phyloP scores from a whole-genome alignment of 2,329 filamentous ascomycete genomes.

The Botrytis elliptica region DNA sequence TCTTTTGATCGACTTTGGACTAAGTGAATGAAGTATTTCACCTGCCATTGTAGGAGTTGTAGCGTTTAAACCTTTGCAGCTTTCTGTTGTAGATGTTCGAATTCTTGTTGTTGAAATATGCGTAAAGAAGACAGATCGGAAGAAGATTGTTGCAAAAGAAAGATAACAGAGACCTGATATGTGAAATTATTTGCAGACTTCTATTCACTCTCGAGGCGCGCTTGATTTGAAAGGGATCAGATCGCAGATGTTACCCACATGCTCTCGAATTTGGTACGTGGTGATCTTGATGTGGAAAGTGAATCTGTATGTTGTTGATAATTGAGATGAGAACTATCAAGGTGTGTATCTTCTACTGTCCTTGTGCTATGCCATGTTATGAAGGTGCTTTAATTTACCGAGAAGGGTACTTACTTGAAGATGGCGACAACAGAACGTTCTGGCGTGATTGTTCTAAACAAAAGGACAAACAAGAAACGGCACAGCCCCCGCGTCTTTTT shows the following conservation, averaged over 20 bases:
- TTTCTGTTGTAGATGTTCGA: not conserved
- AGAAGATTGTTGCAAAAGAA: not conserved
- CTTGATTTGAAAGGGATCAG: not conserved
- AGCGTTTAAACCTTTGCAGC: not conserved
- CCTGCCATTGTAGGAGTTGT: not conserved
- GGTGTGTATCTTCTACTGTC: not conserved
- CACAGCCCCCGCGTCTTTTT: not conserved
- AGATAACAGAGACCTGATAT: not conserved
- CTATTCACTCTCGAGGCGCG: conserved; percentile 4
- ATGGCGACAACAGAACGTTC: not conserved
- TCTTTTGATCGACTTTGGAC: conserved; percentile 1
- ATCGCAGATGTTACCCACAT: not conserved
- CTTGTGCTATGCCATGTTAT: not conserved
- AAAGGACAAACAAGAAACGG: not conserved
- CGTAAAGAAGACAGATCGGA: not conserved
- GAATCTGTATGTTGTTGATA: not conserved
- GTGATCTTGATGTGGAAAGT: not conserved
- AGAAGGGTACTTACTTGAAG: not conserved
- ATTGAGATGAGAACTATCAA: not conserved
- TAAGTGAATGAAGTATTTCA: not conserved
- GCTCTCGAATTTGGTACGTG: not conserved
- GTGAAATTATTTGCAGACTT: not conserved
- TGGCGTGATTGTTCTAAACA: not conserved
- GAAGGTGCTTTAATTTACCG: not conserved
- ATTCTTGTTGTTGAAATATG: not conserved